These are phyloP conservation scores for Lepidium sativum DNA, from an alignment of 345 rosid genomes.

Conservation along the genomic window DNA sequence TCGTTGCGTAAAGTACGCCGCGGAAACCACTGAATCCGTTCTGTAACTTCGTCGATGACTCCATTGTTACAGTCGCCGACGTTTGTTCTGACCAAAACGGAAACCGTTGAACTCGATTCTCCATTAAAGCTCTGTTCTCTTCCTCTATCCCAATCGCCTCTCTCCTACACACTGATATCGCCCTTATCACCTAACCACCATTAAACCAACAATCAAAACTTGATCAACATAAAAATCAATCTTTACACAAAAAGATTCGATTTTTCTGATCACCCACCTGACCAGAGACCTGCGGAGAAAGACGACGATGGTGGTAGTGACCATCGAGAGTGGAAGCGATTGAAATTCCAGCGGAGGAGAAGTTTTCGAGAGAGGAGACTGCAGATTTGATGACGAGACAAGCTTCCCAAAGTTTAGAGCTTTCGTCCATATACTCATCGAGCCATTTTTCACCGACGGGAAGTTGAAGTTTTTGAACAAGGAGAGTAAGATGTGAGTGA, in stretches of 20 bases:
- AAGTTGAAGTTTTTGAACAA: slow-evolving; percentile 79
- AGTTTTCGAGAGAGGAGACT: slow-evolving; percentile 64
- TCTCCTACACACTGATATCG: slow-evolving; percentile 69
- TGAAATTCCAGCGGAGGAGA: slow-evolving; percentile 60
- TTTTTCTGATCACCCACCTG: slow-evolving; percentile 19
- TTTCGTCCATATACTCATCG: slow-evolving; percentile 98
- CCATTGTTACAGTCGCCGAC: slow-evolving; percentile 12
- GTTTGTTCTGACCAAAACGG: slow-evolving; percentile 63
- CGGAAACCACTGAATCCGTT: slow-evolving; percentile 74
- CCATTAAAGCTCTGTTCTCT: slow-evolving; percentile 73
- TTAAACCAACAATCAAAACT: not conserved
- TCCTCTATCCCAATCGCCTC: slow-evolving; percentile 84
- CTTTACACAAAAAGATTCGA: not conserved
- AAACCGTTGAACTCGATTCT: slow-evolving; percentile 61
- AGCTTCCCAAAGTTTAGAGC: slow-evolving; percentile 94
- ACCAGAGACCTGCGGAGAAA: slow-evolving; percentile 39
- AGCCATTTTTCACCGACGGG: slow-evolving; percentile 99
- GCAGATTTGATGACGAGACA: slow-evolving; percentile 83
- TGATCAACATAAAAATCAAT: no score
- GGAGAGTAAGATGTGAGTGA: slow-evolving; percentile 70
- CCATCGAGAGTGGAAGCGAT: slow-evolving; percentile 56
- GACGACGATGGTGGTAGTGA: slow-evolving; percentile 44
- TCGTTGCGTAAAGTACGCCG: slow-evolving; percentile 71
- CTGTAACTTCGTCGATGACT: slow-evolving; percentile 27
- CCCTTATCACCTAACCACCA: slow-evolving; percentile 52